phyloP scores from a whole-genome alignment of 2,329 filamentous ascomycete species.

The Mycogone perniciosa region DNA sequence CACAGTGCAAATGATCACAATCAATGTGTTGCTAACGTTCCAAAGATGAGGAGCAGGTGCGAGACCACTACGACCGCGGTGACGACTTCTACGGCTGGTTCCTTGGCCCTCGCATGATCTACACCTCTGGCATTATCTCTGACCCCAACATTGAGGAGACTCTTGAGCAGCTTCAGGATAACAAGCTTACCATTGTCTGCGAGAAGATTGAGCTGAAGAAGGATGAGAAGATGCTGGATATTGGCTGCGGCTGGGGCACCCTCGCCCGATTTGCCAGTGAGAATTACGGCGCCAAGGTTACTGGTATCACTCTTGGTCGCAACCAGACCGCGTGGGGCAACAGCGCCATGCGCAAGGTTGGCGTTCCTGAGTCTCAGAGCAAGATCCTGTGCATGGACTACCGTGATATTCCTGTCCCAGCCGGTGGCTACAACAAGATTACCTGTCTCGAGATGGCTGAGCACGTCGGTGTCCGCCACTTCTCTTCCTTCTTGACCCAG shows the following conservation, averaged over 20 bases:
- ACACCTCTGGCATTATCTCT: slow-evolving; percentile 90
- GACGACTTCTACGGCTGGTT: slow-evolving; percentile 99
- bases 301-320: slow-evolving; percentile 86
- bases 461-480: slow-evolving; percentile 92
- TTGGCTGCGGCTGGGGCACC: slow-evolving; percentile 97
- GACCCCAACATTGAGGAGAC: slow-evolving; percentile 82
- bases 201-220: slow-evolving; percentile 85
- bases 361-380: slow-evolving; percentile 81
- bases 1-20: neutral
- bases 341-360: slow-evolving; percentile 73
- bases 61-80: slow-evolving; percentile 94
- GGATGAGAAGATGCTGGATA: slow-evolving; percentile 81
- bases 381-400: slow-evolving; percentile 95
- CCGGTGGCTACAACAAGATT: slow-evolving; percentile 76
- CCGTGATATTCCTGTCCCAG: slow-evolving; percentile 78
- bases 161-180: slow-evolving; percentile 93
- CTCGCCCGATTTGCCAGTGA: slow-evolving; percentile 87
- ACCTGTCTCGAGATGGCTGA: slow-evolving; percentile 98
- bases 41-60: slow-evolving; percentile 83
- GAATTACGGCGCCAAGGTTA: slow-evolving; percentile 81
- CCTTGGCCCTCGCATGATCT: slow-evolving; percentile 96
- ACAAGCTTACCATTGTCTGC: slow-evolving; percentile 91
- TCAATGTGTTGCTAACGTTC: slow-evolving; percentile 7
- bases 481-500: slow-evolving; percentile 73
- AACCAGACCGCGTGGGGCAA: slow-evolving; percentile 99